These are phyloP conservation scores for Geotrichum histeridarum DNA, from an alignment of 1,139 yeast species.

Conservation along the genomic window DNA sequence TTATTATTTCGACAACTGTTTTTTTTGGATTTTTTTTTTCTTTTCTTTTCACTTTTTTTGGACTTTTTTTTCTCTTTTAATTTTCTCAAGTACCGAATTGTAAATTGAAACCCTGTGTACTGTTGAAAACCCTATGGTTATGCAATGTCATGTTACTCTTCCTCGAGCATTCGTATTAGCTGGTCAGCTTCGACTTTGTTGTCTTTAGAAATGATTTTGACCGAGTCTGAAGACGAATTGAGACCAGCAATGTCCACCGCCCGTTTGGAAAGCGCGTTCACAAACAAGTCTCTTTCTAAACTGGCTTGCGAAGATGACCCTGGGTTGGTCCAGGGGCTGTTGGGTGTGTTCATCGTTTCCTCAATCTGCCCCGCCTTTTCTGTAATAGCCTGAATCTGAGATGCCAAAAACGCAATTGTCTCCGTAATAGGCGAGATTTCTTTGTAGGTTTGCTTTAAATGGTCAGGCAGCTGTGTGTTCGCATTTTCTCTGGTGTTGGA, in stretches of 20 bases:
- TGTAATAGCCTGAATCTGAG: constrained; percentile 5
- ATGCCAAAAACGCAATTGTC: constrained; percentile 9
- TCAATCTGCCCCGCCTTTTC: constrained; percentile 16
- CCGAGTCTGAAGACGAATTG: not conserved
- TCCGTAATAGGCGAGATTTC: constrained; percentile 9
- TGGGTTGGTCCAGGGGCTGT: constrained; percentile 1
- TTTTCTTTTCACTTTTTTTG: not conserved
- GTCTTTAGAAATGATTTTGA: constrained; percentile 1
- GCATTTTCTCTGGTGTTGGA: not conserved
- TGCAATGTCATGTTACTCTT: not conserved
- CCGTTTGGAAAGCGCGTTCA: constrained; percentile 22
- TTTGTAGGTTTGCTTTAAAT: not conserved
- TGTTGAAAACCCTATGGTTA: not conserved
- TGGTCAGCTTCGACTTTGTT: not conserved
- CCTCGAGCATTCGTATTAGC: not conserved
- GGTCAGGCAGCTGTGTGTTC: not conserved
- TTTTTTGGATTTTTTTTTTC: not conserved
- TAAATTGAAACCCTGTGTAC: not conserved
- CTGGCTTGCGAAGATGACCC: not conserved
- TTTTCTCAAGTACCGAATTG: not conserved
- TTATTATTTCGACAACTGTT: not conserved
- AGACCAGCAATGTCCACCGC: constrained; percentile 22
- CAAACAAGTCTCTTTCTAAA: constrained; percentile 22
- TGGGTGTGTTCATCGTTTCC: constrained; percentile 3
- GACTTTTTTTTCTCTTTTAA: not conserved